Conservation (phyloP, 202 grass and related monocot genomes). For the Hordeum pubiflorum region DNA sequence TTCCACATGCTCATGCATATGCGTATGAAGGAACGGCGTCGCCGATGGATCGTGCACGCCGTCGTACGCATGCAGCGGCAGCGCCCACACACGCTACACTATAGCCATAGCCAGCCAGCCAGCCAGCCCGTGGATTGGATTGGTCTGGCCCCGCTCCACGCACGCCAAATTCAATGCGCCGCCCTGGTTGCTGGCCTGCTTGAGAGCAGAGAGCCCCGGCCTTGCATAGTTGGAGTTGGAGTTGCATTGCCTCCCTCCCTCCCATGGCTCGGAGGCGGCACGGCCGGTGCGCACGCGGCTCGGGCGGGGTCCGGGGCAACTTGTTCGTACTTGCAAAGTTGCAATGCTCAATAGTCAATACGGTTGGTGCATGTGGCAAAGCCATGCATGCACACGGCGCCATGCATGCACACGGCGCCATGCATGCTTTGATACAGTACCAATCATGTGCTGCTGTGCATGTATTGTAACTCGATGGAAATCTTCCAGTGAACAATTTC, state of each 20-base stretch:
- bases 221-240: too few relatives aligned
- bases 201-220: not conserved
- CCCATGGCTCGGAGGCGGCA: too few relatives aligned
- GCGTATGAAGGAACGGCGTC: not conserved
- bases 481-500: too few relatives aligned
- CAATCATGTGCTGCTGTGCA: too few relatives aligned
- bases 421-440: too few relatives aligned
- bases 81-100: not conserved
- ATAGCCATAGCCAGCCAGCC: too few relatives aligned
- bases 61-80: not conserved
- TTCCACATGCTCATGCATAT: not conserved
- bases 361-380: not conserved
- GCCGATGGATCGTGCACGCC: not conserved
- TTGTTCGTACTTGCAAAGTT: not conserved
- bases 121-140: not conserved
- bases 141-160: not conserved
- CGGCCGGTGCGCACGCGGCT: too few relatives aligned
- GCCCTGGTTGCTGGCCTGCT: not conserved
- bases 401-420: too few relatives aligned
- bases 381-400: too few relatives aligned
- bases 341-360: not conserved
- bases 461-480: too few relatives aligned
- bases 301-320: too few relatives aligned
- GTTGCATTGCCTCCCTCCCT: too few relatives aligned
- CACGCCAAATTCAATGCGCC: slow-evolving; percentile 32